Conservation (phyloP, 169 alveolate genomes). For the Plasmodium billcollinsi region DNA sequence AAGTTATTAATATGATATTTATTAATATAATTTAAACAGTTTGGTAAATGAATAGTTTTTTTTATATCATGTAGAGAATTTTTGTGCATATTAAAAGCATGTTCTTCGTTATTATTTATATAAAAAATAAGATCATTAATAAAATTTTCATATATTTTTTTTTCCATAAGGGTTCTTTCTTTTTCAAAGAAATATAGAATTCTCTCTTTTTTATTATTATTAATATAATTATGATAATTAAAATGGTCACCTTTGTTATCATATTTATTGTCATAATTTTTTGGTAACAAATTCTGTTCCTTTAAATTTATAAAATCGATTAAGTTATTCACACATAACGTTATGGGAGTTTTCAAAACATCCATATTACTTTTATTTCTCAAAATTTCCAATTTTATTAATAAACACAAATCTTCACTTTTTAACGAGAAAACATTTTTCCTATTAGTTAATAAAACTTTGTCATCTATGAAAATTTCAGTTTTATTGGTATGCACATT, state of each 20-base stretch:
- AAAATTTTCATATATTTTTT: slow-evolving; percentile 63
- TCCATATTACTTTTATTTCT: slow-evolving; percentile 52
- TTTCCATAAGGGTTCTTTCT: slow-evolving; percentile 58
- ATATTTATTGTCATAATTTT: neutral
- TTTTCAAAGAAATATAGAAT: neutral
- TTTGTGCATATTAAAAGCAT: slow-evolving; percentile 7
- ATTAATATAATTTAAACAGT: slow-evolving; percentile 49
- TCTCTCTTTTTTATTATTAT: neutral
- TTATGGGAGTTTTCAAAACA: slow-evolving; percentile 54
- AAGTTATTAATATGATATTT: slow-evolving; percentile 52
- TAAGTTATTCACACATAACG: slow-evolving; percentile 35
- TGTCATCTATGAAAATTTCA: slow-evolving; percentile 61
- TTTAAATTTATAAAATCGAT: slow-evolving; percentile 45
- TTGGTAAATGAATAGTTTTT: slow-evolving; percentile 41
- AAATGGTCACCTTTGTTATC: neutral
- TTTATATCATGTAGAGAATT: neutral
- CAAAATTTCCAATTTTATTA: slow-evolving; percentile 40
- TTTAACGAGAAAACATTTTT: slow-evolving; percentile 37
- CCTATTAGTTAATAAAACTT: slow-evolving; percentile 42
- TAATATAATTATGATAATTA: neutral
- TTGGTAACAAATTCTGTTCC: neutral
- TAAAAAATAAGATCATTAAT: slow-evolving; percentile 69
- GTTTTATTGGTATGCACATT: slow-evolving; percentile 24
- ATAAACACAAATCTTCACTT: slow-evolving; percentile 37
- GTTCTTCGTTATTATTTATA: slow-evolving; percentile 7